phyloP scores from a whole-genome alignment of 805 yeast genomes.

The Myxozyma kluyveri region DNA sequence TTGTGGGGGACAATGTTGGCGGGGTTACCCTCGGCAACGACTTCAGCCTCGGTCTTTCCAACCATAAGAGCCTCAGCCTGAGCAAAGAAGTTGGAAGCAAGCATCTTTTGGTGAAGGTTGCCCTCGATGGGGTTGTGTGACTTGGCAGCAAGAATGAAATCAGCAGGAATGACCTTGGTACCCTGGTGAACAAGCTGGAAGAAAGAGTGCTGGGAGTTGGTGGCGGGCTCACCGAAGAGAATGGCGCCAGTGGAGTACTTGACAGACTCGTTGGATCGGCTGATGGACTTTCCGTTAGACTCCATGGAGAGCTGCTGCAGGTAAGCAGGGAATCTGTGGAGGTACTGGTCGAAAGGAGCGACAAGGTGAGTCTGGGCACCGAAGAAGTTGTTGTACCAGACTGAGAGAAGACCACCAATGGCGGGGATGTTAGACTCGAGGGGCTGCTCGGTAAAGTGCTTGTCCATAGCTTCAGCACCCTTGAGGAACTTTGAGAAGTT shows the following conservation, averaged over 20 bases:
- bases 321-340: conserved; percentile 99
- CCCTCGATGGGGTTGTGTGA: conserved; percentile 95
- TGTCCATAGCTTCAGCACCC: conserved; percentile 97
- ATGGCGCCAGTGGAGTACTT: conserved; percentile 95
- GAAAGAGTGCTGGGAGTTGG: conserved; percentile 98
- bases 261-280: conserved; percentile 87
- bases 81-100: conserved; percentile 98
- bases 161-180: conserved; percentile 94
- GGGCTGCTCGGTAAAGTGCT: conserved; percentile 81
- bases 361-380: conserved; percentile 98
- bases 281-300: conserved; percentile 96
- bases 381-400: conserved; percentile 98
- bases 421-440: conserved; percentile 89
- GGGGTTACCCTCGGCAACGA: conserved; percentile 80
- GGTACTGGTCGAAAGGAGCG: conserved; percentile 97
- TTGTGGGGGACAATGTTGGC: conserved; percentile 91
- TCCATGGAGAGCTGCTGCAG: conserved; percentile 98
- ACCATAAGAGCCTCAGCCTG: conserved; percentile 97
- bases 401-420: conserved; percentile 87
- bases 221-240: conserved; percentile 97
- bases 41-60: conserved; percentile 75
- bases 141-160: conserved; percentile 93
- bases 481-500: conserved; percentile 87
- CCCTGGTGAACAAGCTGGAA: conserved; percentile 99
- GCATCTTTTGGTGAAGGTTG: conserved; percentile 94